Base-by-base conservation (phyloP, 2,329 filamentous ascomycete genomes). In the Monosporascus sp. region DNA sequence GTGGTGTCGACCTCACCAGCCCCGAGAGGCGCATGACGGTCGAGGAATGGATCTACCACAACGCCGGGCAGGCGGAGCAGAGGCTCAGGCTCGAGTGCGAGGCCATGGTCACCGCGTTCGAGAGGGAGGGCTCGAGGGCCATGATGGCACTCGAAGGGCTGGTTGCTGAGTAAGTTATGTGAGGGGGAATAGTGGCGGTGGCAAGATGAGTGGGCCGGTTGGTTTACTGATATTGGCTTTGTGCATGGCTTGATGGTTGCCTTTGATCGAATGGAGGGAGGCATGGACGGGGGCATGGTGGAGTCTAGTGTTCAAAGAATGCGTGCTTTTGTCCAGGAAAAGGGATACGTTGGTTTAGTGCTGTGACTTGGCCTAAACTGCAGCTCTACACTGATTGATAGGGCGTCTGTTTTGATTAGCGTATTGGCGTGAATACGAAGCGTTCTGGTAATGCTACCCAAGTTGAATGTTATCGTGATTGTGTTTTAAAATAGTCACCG, bases 1-100 rank as follows among this genome's bases (percentile, higher is more conserved):
- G 40, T 19, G 22, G 11, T 19, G 40, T 77, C 0, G 81, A 81
- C 16, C 72, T 99, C 51, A 87, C 82, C 2, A 88, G 80, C 51
- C 82, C 85, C 0, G 94, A 97, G 74, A 91, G 88, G 75, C 77
- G 80, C 38, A 96, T 99, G 92, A 93, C 86, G 5, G 90, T 97
- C 0, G 91, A 96, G 69, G 86, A 97, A 70, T 99, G 93, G 91
- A 88, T 99, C 40, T 77, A 85, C 54, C 82, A 86, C 71, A 92
- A 94, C 60, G 94, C 94, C 0, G 80, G 81, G 56, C 78, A 86
- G 66, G 91, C 89, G 0, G 92, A 97, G 74, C 83, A 86, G 70
- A 86, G 85, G 68, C 75, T 99, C 52, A 87, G 86, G 65, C 74
- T 79, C 37, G 88, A 95, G 67, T 96, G 91, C 65, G 93, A 97